Percentiles rank a stretch among this genome's conserved stretches.
Conservation (phyloP, 2,329 filamentous ascomycete genomes). For the Paecilomyces formosus region DNA sequence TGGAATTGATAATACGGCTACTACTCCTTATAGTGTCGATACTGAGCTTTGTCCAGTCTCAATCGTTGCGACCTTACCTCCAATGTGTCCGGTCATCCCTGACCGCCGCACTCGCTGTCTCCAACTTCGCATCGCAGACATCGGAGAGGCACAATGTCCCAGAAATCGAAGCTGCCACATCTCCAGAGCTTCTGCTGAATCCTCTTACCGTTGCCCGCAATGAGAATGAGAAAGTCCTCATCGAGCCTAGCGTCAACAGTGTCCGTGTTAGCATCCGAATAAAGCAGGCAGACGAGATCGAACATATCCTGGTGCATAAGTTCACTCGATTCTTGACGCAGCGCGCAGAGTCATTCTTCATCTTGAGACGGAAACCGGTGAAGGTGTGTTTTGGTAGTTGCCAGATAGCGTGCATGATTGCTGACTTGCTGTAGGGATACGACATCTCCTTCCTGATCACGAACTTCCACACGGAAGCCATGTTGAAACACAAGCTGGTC, state of each 20-base stretch:
- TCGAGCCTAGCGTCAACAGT: constrained; percentile 95
- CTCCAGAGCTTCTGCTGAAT: constrained; percentile 88
- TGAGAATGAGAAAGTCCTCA: constrained; percentile 92
- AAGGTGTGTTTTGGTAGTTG: constrained; percentile 51
- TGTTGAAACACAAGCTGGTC: constrained; percentile 98
- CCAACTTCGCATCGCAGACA: constrained; percentile 95
- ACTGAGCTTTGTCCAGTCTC: constrained; percentile 53
- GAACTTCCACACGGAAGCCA: constrained; percentile 97
- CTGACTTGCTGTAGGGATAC: constrained; percentile 63
- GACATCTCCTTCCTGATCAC: constrained; percentile 98
- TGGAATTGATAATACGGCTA: not conserved
- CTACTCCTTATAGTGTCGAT: not conserved
- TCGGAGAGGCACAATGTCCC: constrained; percentile 97
- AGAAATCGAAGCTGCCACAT: constrained; percentile 87
- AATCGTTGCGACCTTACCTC: constrained; percentile 93
- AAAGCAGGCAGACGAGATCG: constrained; percentile 98
- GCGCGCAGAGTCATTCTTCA: constrained; percentile 94
- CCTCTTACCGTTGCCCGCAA: constrained; percentile 87
- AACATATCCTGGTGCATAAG: constrained; percentile 96
- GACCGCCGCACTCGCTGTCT: constrained; percentile 85
- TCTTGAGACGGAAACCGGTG: constrained; percentile 87
- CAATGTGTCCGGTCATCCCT: constrained; percentile 92
- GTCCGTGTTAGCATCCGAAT: constrained; percentile 97
- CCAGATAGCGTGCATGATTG: constrained; percentile 1
- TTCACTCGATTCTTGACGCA: constrained; percentile 96